Percentiles rank a stretch among this genome's conserved stretches.
Evolutionary conservation across 352 stramenopile species (phyloP).

Genomic region (Phytophthora ramorum): DNA sequence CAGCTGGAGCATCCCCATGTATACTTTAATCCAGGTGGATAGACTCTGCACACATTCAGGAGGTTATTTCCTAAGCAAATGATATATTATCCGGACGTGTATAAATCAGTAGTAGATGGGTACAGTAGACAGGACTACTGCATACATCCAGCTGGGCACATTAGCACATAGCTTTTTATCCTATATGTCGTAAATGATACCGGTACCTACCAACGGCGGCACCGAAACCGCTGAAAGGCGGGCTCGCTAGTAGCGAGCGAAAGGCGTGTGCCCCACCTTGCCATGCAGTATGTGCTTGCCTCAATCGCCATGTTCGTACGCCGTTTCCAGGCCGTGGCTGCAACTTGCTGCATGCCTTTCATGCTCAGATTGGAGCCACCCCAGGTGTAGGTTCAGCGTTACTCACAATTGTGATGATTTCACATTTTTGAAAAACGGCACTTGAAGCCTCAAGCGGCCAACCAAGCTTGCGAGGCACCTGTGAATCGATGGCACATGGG

Average conservation of each 20-base stretch:
- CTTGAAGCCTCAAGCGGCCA: background rate
- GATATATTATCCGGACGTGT: too few species aligned
- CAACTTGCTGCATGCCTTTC: background rate
- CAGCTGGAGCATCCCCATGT: too few species aligned
- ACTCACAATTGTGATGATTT: conserved; percentile 8
- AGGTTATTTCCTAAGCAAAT: too few species aligned
- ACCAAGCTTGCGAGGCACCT: background rate
- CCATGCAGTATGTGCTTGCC: background rate
- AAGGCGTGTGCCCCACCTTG: background rate
- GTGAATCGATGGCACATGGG: background rate
- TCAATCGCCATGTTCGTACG: background rate
- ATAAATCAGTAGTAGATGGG: too few species aligned
- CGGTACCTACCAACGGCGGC: conserved; percentile 4
- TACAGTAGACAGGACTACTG: too few species aligned
- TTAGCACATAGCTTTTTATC: too few species aligned
- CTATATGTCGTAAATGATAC: too few species aligned
- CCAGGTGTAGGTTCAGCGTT: background rate
- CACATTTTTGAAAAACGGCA: conserved; percentile 11
- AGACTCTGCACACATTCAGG: too few species aligned
- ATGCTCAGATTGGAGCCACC: background rate
- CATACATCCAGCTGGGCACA: too few species aligned
- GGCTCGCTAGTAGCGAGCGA: too few species aligned
- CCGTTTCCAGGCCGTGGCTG: background rate
- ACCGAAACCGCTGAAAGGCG: background rate
- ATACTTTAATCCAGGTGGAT: too few species aligned